phyloP scores from a whole-genome alignment of 2,329 filamentous ascomycete genomes.

The Hymenoscyphus fraxineus region DNA sequence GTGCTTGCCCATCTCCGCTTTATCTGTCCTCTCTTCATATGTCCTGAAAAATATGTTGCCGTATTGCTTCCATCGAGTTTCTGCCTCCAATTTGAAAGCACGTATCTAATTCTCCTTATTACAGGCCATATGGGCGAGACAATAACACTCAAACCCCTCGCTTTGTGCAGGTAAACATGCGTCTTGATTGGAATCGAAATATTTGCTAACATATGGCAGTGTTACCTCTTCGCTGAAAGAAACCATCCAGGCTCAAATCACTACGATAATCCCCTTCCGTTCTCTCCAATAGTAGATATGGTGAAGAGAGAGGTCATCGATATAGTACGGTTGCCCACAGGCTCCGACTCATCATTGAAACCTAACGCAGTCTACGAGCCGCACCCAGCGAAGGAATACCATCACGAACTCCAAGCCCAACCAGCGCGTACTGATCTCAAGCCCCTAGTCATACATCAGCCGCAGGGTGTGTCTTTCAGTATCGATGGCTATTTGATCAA shows the following conservation, averaged over 20 bases:
- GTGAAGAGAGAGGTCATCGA: conserved; percentile 21
- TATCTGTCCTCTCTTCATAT: no score
- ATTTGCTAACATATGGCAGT: conserved; percentile 15
- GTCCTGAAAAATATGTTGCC: no score
- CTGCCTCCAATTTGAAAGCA: no score
- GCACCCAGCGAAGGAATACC: conserved; percentile 24
- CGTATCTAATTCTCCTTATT: neutral
- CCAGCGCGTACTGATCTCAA: conserved; percentile 47
- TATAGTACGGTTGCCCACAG: conserved; percentile 26
- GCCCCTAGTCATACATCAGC: conserved; percentile 59
- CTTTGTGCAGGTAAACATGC: conserved; percentile 23
- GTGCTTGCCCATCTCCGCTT: no score
- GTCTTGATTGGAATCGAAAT: neutral
- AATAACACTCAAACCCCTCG: conserved; percentile 23
- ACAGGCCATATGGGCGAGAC: conserved; percentile 26
- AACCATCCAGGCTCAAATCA: conserved; percentile 28
- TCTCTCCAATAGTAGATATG: conserved; percentile 28
- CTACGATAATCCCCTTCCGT: conserved; percentile 27
- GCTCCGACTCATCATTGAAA: conserved; percentile 17
- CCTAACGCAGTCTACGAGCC: conserved; percentile 19
- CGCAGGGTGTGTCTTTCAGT: conserved; percentile 59
- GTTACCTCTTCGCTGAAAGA: conserved; percentile 25
- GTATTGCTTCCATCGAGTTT: no score
- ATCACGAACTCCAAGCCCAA: conserved; percentile 25
- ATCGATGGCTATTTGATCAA: conserved; percentile 40